A percentile compares a stretch with the other conserved stretches of the same genome.
phyloP scores from a whole-genome alignment of 2,329 filamentous ascomycete species.

The Sporothrix luriei region DNA sequence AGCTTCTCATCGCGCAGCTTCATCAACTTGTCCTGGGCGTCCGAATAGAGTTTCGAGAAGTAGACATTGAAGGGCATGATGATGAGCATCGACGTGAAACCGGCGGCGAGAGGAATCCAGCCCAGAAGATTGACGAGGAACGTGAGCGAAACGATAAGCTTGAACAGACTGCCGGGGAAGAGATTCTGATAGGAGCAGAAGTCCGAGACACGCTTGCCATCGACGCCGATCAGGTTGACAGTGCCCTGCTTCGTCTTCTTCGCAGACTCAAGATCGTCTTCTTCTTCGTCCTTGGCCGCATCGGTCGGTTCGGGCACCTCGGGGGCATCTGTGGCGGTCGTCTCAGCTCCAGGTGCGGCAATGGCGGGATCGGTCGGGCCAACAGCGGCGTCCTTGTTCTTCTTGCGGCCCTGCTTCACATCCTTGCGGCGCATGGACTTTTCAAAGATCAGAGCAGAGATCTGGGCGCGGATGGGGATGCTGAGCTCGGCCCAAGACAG shows the following conservation, averaged over 20 bases:
- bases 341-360: slow-evolving; percentile 39
- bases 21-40: slow-evolving; percentile 70
- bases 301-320: slow-evolving; percentile 41
- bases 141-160: slow-evolving; percentile 64
- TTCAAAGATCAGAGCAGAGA: slow-evolving; percentile 72
- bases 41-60: slow-evolving; percentile 65
- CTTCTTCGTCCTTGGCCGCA: slow-evolving; percentile 49
- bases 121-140: slow-evolving; percentile 72
- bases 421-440: slow-evolving; percentile 79
- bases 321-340: slow-evolving; percentile 35
- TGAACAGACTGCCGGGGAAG: slow-evolving; percentile 64
- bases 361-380: slow-evolving; percentile 41
- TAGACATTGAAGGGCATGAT: slow-evolving; percentile 70
- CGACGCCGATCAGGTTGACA: slow-evolving; percentile 78
- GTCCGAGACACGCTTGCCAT: slow-evolving; percentile 68
- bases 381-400: slow-evolving; percentile 43
- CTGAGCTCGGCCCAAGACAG: slow-evolving; percentile 63
- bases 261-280: slow-evolving; percentile 52
- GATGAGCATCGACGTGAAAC: slow-evolving; percentile 64
- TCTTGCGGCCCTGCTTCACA: slow-evolving; percentile 64
- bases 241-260: slow-evolving; percentile 66
- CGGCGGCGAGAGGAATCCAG: slow-evolving; percentile 68
- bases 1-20: slow-evolving; percentile 75
- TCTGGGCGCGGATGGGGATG: slow-evolving; percentile 68
- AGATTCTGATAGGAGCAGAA: slow-evolving; percentile 68